Evolutionary conservation across 2,329 filamentous ascomycete species (phyloP).

Genomic region (Calonectria hawksworthii): DNA sequence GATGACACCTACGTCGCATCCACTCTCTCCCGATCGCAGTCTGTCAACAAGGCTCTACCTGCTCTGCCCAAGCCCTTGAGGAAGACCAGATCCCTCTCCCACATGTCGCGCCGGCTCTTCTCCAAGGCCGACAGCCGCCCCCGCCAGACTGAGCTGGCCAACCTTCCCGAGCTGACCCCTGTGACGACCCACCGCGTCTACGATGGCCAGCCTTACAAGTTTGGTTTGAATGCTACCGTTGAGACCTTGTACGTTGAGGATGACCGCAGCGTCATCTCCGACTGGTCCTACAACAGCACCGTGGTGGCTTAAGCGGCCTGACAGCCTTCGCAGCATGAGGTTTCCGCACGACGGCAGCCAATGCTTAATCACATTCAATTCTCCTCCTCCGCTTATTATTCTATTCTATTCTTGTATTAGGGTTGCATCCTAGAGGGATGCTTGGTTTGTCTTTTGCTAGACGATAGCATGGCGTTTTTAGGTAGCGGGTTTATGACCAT

Average conservation of each 20-base stretch:
- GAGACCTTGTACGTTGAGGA: conserved; percentile 3
- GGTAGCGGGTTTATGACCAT: background rate
- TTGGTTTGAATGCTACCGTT: background rate
- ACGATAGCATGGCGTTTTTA: background rate
- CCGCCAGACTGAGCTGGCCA: background rate
- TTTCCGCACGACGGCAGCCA: background rate
- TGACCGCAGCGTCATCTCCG: background rate
- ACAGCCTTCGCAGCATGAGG: background rate
- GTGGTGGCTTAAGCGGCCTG: background rate
- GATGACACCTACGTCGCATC: background rate
- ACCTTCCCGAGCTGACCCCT: background rate
- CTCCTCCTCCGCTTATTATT: background rate
- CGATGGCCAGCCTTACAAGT: background rate
- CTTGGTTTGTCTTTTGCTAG: background rate
- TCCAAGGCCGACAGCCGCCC: background rate
- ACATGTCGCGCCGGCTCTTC: background rate
- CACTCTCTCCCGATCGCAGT: background rate
- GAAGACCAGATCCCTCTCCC: background rate
- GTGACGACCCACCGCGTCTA: background rate
- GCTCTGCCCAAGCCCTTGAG: background rate
- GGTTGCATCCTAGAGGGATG: background rate
- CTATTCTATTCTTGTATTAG: background rate
- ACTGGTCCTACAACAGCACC: background rate
- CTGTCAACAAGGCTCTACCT: background rate
- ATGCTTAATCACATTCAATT: background rate